Percentiles rank a stretch among this genome's conserved stretches.
Conservation (phyloP, 192 early-diverging fungal genomes). For the Coemansia sp. region DNA sequence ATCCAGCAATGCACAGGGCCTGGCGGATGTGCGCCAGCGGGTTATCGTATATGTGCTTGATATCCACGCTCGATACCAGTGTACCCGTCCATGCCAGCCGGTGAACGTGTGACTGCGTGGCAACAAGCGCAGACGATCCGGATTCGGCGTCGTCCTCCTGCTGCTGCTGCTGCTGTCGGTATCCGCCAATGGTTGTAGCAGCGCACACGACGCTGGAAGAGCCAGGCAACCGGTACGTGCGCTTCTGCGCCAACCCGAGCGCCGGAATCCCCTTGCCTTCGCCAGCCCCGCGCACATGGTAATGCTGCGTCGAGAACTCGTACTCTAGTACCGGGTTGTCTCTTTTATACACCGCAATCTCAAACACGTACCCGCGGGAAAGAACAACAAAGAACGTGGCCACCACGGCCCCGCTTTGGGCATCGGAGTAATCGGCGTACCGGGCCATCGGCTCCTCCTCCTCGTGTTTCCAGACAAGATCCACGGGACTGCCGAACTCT, state of each 20-base stretch:
- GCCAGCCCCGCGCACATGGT: slow-evolving; percentile 47
- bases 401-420: neutral
- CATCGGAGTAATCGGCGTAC: neutral
- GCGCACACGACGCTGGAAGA: slow-evolving; percentile 24
- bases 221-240: slow-evolving; percentile 35
- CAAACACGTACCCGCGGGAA: slow-evolving; percentile 33
- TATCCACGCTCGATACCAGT: slow-evolving; percentile 12
- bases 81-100: slow-evolving; percentile 34
- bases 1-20: slow-evolving; percentile 9
- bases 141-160: neutral
- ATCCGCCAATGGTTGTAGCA: slow-evolving; percentile 1
- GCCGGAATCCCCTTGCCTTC: slow-evolving; percentile 38
- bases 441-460: neutral
- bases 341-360: slow-evolving; percentile 30
- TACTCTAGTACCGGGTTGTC: slow-evolving; percentile 32
- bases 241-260: slow-evolving; percentile 34
- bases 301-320: slow-evolving; percentile 42
- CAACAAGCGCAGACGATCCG: slow-evolving; percentile 15
- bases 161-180: too few relatives aligned
- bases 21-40: slow-evolving; percentile 25
- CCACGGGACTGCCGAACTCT: slow-evolving; percentile 44
- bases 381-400: slow-evolving; percentile 39
- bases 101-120: slow-evolving; percentile 25
- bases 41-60: slow-evolving; percentile 22
- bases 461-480: slow-evolving; percentile 30